phyloP scores from a whole-genome alignment of 495 filamentous ascomycete genomes.

The Penicillium cosmopolitanum region DNA sequence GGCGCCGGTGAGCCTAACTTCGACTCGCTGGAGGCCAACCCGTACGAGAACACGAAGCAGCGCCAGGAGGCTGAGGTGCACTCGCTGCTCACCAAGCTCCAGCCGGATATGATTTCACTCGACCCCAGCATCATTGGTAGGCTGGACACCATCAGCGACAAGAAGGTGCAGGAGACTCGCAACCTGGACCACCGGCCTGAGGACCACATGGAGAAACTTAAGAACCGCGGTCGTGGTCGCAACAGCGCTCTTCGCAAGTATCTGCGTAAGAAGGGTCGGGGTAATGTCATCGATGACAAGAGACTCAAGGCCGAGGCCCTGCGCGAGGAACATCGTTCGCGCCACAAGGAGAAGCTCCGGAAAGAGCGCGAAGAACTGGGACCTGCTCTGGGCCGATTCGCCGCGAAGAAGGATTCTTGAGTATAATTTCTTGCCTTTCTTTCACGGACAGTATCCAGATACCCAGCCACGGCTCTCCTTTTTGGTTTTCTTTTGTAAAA shows the following conservation, averaged over 20 bases:
- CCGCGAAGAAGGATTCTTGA: slow-evolving; percentile 46
- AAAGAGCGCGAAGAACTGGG: slow-evolving; percentile 64
- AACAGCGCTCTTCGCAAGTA: slow-evolving; percentile 86
- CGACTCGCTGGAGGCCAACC: slow-evolving; percentile 90
- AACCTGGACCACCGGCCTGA: slow-evolving; percentile 74
- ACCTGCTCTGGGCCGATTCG: slow-evolving; percentile 73
- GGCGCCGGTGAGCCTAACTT: slow-evolving; percentile 97
- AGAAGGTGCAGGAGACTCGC: slow-evolving; percentile 71
- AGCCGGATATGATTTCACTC: slow-evolving; percentile 95
- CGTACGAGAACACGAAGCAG: slow-evolving; percentile 94
- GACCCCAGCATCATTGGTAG: slow-evolving; percentile 89
- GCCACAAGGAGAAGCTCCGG: slow-evolving; percentile 66
- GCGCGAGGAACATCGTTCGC: slow-evolving; percentile 64
- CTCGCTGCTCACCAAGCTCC: slow-evolving; percentile 85
- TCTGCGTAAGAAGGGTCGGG: slow-evolving; percentile 82
- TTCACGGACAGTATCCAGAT: slow-evolving; percentile 11
- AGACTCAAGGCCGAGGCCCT: slow-evolving; percentile 68
- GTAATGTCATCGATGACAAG: slow-evolving; percentile 92
- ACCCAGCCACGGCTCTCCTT: slow-evolving; percentile 4
- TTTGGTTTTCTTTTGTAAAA: slow-evolving; percentile 5
- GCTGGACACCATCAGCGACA: slow-evolving; percentile 74
- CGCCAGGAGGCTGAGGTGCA: slow-evolving; percentile 92
- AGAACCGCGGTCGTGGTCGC: slow-evolving; percentile 84
- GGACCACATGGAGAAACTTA: slow-evolving; percentile 69
- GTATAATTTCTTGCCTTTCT: slow-evolving; percentile 25